These are phyloP conservation scores for Tuber indicum DNA, from an alignment of 495 filamentous ascomycete species.

Conservation along the genomic window DNA sequence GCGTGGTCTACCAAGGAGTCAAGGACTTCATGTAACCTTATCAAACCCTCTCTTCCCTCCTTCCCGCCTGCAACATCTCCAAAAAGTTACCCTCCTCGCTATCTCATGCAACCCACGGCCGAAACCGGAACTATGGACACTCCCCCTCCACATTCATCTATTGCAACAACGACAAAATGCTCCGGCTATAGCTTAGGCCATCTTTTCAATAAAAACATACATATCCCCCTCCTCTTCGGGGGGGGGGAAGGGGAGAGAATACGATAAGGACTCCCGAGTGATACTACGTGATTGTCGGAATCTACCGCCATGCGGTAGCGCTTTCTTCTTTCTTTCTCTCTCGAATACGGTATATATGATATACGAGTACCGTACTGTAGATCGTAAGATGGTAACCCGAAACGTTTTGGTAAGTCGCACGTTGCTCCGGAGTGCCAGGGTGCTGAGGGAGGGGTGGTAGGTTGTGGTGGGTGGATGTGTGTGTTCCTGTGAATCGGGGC, in stretches of 20 bases:
- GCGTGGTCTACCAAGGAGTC: too few relatives aligned
- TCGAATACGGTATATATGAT: background rate
- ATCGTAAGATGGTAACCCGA: background rate
- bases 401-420: background rate
- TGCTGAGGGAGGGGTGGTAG: background rate
- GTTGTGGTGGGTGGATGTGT: background rate
- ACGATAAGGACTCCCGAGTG: background rate
- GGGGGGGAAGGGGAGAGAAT: background rate
- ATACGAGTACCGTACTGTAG: background rate
- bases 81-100: background rate
- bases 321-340: background rate
- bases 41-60: background rate
- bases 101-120: constrained; percentile 1
- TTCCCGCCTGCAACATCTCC: background rate
- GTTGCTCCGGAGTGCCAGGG: background rate
- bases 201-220: background rate
- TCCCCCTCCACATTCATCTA: background rate
- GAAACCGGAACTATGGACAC: background rate
- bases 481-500: background rate
- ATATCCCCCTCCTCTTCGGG: background rate
- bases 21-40: background rate
- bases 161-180: background rate
- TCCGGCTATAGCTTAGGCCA: background rate
- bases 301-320: background rate
- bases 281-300: background rate